phyloP scores from a whole-genome alignment of 1,139 yeast genomes.

The Lodderomyces elongisporus region DNA sequence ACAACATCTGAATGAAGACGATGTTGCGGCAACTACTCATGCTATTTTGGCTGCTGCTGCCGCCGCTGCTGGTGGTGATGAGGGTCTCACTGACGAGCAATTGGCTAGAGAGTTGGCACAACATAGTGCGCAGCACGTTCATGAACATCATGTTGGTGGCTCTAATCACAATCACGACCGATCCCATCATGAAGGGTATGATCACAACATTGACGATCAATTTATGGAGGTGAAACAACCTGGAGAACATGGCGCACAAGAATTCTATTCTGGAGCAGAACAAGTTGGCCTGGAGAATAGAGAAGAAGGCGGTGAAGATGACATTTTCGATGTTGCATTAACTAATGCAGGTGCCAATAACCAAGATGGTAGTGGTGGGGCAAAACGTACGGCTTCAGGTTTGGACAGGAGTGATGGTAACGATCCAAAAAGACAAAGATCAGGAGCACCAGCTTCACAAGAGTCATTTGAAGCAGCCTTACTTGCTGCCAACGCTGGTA shows the following conservation, averaged over 20 bases:
- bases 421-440: not conserved
- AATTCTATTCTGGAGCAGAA: slow-evolving; percentile 8
- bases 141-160: no score
- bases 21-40: no score
- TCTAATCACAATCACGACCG: not conserved
- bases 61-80: no score
- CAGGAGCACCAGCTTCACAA: not conserved
- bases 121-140: not conserved
- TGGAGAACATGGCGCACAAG: not conserved
- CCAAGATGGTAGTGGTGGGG: not conserved
- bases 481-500: not conserved
- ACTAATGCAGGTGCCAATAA: slow-evolving; percentile 2
- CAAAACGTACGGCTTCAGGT: no score
- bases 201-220: not conserved
- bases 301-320: slow-evolving; percentile 9
- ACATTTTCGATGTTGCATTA: not conserved
- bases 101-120: not conserved
- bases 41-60: no score
- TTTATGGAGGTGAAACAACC: no score
- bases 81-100: not conserved
- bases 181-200: slow-evolving; percentile 3
- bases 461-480: not conserved
- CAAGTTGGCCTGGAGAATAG: slow-evolving; percentile 8
- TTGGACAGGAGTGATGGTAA: no score
- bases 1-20: not conserved